A percentile compares a stretch with the other conserved stretches of the same genome.
phyloP scores from a whole-genome alignment of 179 eudicot genomes.

The Vitellaria paradoxa region DNA sequence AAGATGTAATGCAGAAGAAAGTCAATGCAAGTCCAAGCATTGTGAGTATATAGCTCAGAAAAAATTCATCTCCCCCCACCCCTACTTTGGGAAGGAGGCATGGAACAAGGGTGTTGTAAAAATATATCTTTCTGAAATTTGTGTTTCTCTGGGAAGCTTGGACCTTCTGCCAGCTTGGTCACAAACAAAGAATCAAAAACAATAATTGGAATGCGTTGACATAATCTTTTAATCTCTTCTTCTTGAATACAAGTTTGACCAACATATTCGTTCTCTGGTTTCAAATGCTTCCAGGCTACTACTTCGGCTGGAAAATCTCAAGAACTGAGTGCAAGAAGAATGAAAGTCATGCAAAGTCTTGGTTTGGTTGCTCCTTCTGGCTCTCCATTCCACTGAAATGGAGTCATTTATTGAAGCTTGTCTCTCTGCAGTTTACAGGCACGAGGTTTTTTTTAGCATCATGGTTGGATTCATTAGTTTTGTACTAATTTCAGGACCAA shows the following conservation, averaged over 20 bases:
- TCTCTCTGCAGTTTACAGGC: constrained; percentile 3
- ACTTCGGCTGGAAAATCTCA: constrained; percentile 26
- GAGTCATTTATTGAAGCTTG: constrained; percentile 7
- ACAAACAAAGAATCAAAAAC: no score
- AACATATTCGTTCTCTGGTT: background rate
- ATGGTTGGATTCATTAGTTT: background rate
- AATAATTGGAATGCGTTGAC: background rate
- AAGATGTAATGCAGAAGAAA: background rate
- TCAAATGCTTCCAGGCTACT: constrained; percentile 19
- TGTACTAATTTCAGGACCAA: background rate
- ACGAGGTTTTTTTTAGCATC: background rate
- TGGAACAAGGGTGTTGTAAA: no score
- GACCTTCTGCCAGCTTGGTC: no score
- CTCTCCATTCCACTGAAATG: constrained; percentile 43
- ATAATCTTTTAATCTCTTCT: background rate
- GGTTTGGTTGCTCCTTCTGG: constrained; percentile 64
- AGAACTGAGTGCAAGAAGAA: constrained; percentile 39
- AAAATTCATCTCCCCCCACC: no score
- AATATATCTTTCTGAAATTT: background rate
- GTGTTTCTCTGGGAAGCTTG: background rate
- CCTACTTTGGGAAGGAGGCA: no score
- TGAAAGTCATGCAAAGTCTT: constrained; percentile 63
- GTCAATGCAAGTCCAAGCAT: background rate
- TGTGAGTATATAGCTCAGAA: background rate
- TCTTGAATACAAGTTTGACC: background rate